phyloP scores from a whole-genome alignment of 2,329 filamentous ascomycete species.

The Alternaria triticina region DNA sequence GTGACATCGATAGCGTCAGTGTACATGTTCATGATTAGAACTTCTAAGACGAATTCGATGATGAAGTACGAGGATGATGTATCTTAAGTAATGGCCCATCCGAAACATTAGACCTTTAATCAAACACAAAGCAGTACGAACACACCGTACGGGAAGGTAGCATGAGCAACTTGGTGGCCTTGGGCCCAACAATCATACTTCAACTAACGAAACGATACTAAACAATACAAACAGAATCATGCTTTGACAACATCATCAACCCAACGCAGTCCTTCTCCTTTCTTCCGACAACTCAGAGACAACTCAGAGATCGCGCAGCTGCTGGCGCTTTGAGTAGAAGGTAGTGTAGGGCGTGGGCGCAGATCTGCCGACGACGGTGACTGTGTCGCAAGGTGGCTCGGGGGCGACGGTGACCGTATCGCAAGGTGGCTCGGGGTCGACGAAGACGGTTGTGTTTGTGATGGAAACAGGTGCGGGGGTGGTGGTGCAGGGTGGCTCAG shows the following conservation, averaged over 20 bases:
- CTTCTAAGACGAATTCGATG: too few relatives aligned
- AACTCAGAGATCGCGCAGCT: neutral
- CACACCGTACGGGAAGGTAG: fast-evolving
- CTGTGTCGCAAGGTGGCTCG: neutral
- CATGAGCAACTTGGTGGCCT: constrained; percentile 5
- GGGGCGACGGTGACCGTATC: neutral
- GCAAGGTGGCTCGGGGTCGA: neutral
- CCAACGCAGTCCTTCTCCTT: neutral
- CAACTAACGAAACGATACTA: neutral
- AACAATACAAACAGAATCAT: neutral
- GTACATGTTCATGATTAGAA: too few relatives aligned
- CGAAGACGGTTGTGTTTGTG: neutral
- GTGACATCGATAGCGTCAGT: too few relatives aligned
- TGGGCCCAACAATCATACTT: constrained; percentile 15
- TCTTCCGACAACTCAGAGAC: neutral
- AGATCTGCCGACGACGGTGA: neutral
- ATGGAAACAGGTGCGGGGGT: neutral
- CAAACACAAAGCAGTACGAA: too few relatives aligned
- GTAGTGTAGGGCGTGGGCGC: neutral
- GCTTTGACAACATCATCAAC: neutral
- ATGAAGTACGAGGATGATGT: too few relatives aligned
- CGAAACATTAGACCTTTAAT: too few relatives aligned
- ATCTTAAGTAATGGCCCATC: too few relatives aligned
- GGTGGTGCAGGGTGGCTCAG: neutral
- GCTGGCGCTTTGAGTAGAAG: neutral